phyloP scores from a whole-genome alignment of 2,329 filamentous ascomycete species.

The Penicillium verrucosum region DNA sequence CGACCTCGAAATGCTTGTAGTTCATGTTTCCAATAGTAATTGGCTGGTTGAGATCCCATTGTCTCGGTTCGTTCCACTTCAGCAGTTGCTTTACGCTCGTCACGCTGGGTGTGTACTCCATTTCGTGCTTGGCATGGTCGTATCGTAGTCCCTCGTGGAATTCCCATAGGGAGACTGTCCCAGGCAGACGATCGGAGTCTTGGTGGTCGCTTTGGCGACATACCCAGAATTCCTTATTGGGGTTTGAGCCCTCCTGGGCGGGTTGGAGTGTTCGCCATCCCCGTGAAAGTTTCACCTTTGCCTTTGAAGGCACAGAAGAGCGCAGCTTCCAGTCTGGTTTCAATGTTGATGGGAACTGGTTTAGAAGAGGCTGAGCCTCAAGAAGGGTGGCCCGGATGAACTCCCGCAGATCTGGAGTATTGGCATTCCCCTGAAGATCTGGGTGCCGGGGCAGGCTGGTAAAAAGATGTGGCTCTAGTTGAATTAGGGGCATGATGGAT shows the following conservation, averaged over 20 bases:
- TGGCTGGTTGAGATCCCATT: conserved; percentile 9
- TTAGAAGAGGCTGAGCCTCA: conserved; percentile 30
- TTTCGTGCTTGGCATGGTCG: conserved; percentile 41
- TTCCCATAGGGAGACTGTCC: conserved; percentile 39
- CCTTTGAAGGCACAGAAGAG: conserved; percentile 28
- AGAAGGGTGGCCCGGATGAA: conserved; percentile 26
- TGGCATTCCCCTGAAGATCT: conserved; percentile 16
- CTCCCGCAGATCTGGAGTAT: conserved; percentile 12
- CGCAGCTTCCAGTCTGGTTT: conserved; percentile 26
- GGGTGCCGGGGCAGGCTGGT: conserved; percentile 31
- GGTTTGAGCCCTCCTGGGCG: background rate
- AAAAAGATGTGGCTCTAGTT: conserved; percentile 27
- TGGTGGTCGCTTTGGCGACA: conserved; percentile 41
- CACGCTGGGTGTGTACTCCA: conserved; percentile 42
- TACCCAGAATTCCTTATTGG: conserved; percentile 38
- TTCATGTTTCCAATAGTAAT: conserved; percentile 12
- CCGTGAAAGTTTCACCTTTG: conserved; percentile 30
- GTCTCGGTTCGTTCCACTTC: conserved; percentile 25
- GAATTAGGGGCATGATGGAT: conserved; percentile 23
- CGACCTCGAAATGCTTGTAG: conserved; percentile 15
- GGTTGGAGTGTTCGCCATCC: conserved; percentile 12
- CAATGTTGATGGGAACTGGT: conserved; percentile 29
- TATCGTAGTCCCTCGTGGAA: conserved; percentile 38
- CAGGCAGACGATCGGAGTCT: conserved; percentile 22
- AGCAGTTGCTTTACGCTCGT: conserved; percentile 29